These are phyloP conservation scores for Diplodia sapinea DNA, from an alignment of 2,329 filamentous ascomycete species.

Conservation along the genomic window DNA sequence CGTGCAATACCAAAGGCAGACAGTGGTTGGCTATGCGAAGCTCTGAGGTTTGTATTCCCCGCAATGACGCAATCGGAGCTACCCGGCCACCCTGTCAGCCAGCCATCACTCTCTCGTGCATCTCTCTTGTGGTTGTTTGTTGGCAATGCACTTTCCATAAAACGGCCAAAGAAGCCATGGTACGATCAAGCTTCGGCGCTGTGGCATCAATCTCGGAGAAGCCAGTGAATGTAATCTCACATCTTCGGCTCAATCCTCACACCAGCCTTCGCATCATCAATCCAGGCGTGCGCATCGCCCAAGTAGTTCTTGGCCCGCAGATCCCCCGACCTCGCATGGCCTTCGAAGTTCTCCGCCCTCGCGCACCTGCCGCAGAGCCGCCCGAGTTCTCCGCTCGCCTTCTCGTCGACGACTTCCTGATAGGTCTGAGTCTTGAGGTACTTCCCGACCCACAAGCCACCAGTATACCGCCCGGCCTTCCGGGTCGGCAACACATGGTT, in stretches of 20 bases:
- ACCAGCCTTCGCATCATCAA: background rate
- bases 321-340: slow-evolving; percentile 60
- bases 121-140: too few species aligned
- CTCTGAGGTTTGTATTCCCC: slow-evolving; percentile 11
- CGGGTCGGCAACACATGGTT: slow-evolving; percentile 61
- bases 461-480: slow-evolving; percentile 57
- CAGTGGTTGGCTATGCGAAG: background rate
- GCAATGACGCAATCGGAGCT: slow-evolving; percentile 17
- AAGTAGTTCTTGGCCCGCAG: slow-evolving; percentile 54
- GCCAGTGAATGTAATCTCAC: too few species aligned
- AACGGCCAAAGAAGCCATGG: too few species aligned
- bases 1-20: background rate
- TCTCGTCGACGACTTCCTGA: slow-evolving; percentile 54
- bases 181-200: too few species aligned
- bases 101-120: too few species aligned
- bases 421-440: slow-evolving; percentile 60
- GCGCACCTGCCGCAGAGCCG: slow-evolving; percentile 57
- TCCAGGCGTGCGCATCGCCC: slow-evolving; percentile 53
- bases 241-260: background rate
- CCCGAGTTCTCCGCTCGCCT: slow-evolving; percentile 57
- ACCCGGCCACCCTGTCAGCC: background rate
- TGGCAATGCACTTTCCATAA: too few species aligned
- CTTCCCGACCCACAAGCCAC: slow-evolving; percentile 63
- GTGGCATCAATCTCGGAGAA: too few species aligned
- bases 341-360: slow-evolving; percentile 60